Percentiles rank a stretch among this genome's conserved stretches.
These are phyloP conservation scores for Aspergillus chevalieri DNA, from an alignment of 2,329 filamentous ascomycete species.

Conservation along the genomic window DNA sequence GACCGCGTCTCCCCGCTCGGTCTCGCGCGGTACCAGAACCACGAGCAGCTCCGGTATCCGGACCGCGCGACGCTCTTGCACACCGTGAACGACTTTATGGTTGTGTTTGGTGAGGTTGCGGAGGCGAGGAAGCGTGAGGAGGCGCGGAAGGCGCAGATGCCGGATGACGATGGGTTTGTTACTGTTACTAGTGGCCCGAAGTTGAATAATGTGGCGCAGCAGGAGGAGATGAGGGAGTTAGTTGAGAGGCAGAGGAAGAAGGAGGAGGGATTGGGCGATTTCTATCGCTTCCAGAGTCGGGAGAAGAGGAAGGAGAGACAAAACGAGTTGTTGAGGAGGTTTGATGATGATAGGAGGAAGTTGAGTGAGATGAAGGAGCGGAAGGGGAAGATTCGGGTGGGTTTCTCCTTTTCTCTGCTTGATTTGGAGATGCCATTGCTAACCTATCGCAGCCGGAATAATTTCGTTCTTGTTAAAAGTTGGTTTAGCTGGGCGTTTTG, in stretches of 20 bases:
- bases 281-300: conserved; percentile 77
- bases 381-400: conserved; percentile 54
- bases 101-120: conserved; percentile 63
- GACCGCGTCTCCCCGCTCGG: conserved; percentile 56
- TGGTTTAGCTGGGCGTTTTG: conserved; percentile 29
- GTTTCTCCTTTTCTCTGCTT: conserved; percentile 7
- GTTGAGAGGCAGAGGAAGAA: conserved; percentile 57
- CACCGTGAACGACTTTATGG: conserved; percentile 79
- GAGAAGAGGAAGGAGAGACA: conserved; percentile 74
- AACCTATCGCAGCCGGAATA: conserved; percentile 27
- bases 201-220: conserved; percentile 64
- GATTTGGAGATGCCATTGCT: conserved; percentile 1
- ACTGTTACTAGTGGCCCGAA: conserved; percentile 77
- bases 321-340: conserved; percentile 61
- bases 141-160: conserved; percentile 64
- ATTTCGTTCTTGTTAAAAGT: conserved; percentile 12
- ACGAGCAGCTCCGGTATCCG: conserved; percentile 68
- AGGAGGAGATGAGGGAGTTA: conserved; percentile 61
- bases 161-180: conserved; percentile 92
- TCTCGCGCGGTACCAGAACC: conserved; percentile 48
- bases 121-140: conserved; percentile 58
- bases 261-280: conserved; percentile 60
- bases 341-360: conserved; percentile 70
- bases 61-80: conserved; percentile 60
- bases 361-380: conserved; percentile 64